phyloP scores from a whole-genome alignment of 2,329 filamentous ascomycete genomes.

The Penicillium sp. region DNA sequence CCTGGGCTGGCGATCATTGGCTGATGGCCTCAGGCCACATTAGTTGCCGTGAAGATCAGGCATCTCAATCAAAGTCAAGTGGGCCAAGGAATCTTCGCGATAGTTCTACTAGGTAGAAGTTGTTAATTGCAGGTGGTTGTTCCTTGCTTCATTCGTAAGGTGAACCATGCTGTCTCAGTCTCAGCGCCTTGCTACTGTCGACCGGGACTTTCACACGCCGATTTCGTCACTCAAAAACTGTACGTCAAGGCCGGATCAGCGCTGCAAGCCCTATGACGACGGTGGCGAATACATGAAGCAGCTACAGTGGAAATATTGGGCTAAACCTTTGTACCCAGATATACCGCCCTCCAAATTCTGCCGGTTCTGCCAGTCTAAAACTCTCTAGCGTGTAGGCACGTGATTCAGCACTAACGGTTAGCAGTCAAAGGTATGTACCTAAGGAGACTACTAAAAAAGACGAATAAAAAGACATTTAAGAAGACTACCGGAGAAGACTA shows the following conservation, averaged over 20 bases:
- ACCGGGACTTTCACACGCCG: neutral
- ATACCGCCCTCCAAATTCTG: too few species aligned
- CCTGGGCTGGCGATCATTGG: neutral
- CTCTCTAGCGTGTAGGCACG: too few species aligned
- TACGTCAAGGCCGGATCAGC: constrained; percentile 1
- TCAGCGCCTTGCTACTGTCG: neutral
- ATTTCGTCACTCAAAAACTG: neutral
- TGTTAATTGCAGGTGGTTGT: neutral
- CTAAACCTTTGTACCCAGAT: too few species aligned
- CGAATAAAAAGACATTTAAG: too few species aligned
- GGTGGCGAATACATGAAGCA: constrained; percentile 1
- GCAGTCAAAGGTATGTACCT: too few species aligned
- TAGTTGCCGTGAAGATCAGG: neutral
- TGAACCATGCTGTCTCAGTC: neutral
- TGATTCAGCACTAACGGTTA: too few species aligned
- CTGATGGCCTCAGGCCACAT: neutral
- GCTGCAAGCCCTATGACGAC: constrained; percentile 1
- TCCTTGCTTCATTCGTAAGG: neutral
- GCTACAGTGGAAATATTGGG: too few species aligned
- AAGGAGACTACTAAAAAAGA: too few species aligned
- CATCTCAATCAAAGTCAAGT: neutral
- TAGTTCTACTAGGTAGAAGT: neutral
- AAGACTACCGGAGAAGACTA: too few species aligned
- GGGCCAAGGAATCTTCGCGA: neutral
- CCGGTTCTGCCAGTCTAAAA: too few species aligned